These are phyloP conservation scores for Zoysia matrella DNA, from an alignment of 202 grass and related monocot species.

Conservation along the genomic window DNA sequence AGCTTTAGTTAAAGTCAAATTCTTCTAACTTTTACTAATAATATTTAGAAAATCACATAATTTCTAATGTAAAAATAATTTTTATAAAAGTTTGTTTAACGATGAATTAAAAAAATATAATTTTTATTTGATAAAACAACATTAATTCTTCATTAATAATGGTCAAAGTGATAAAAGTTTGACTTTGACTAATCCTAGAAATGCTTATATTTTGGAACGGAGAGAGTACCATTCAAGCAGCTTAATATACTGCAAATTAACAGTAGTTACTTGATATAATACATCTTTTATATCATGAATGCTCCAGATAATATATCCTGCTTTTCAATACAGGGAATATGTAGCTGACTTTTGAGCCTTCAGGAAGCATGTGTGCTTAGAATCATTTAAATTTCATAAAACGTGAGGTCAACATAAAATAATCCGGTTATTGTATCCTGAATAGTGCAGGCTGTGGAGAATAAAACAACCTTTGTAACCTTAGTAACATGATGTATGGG, in stretches of 20 bases:
- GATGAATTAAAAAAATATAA: no score
- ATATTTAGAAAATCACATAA: no score
- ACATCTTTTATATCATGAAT: conserved; percentile 11
- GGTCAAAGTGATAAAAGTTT: no score
- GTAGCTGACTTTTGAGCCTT: neutral
- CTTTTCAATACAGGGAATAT: conserved; percentile 18
- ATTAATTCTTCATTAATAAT: no score
- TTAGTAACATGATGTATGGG: conserved; percentile 26
- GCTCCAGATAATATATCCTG: neutral
- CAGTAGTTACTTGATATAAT: conserved; percentile 23
- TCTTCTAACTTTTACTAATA: no score
- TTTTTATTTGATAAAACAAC: no score
- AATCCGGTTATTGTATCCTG: conserved; percentile 8
- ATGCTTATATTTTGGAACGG: no score
- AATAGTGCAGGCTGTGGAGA: conserved; percentile 20
- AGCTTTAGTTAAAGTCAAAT: no score
- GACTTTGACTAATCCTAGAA: no score
- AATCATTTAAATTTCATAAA: neutral
- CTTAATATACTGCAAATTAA: neutral
- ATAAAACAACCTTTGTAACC: conserved; percentile 22
- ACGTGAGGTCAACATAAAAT: conserved; percentile 1
- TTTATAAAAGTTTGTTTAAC: no score
- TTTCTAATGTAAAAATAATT: no score
- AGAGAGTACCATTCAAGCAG: neutral
- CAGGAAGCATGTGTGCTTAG: neutral